Conservation (phyloP, 1,284 basidiomycete species). For the Earliella scabrosa region DNA sequence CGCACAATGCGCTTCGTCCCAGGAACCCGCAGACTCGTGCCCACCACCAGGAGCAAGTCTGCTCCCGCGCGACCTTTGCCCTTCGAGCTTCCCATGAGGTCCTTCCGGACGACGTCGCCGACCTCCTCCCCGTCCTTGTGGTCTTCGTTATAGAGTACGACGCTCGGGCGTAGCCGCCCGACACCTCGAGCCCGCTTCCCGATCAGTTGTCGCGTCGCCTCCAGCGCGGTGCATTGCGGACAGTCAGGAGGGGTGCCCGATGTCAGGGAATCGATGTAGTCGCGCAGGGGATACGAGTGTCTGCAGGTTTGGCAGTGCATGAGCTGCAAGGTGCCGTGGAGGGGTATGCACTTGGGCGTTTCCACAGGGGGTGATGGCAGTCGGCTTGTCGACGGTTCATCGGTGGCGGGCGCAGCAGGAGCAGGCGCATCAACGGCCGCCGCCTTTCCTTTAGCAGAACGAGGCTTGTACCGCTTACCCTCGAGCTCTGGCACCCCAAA, state of each 20-base stretch:
- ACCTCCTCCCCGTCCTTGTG: constrained; percentile 91
- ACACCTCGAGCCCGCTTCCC: constrained; percentile 85
- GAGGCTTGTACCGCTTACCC: constrained; percentile 52
- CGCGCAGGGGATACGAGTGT: constrained; percentile 66
- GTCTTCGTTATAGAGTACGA: constrained; percentile 90
- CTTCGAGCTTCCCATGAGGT: constrained; percentile 71
- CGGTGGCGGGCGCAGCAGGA: background rate
- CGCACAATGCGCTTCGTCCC: constrained; percentile 93
- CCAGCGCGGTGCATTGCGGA: constrained; percentile 76
- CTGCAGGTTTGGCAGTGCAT: constrained; percentile 86
- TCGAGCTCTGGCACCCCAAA: constrained; percentile 75
- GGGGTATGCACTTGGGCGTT: constrained; percentile 82
- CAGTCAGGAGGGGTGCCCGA: constrained; percentile 76
- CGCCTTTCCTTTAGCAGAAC: constrained; percentile 36
- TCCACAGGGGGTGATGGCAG: constrained; percentile 47
- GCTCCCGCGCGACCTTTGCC: constrained; percentile 71
- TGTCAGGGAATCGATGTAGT: constrained; percentile 59
- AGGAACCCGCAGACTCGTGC: constrained; percentile 88
- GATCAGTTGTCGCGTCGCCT: constrained; percentile 71
- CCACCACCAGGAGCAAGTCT: constrained; percentile 89
- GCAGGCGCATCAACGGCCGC: constrained; percentile 2
- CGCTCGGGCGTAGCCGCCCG: constrained; percentile 83
- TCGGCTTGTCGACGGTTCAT: constrained; percentile 31
- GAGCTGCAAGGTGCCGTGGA: constrained; percentile 85
- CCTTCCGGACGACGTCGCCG: constrained; percentile 77